A percentile compares a stretch with the other conserved stretches of the same genome.
phyloP scores from a whole-genome alignment of 2,329 filamentous ascomycete species.

The Didymellaceae sp. region DNA sequence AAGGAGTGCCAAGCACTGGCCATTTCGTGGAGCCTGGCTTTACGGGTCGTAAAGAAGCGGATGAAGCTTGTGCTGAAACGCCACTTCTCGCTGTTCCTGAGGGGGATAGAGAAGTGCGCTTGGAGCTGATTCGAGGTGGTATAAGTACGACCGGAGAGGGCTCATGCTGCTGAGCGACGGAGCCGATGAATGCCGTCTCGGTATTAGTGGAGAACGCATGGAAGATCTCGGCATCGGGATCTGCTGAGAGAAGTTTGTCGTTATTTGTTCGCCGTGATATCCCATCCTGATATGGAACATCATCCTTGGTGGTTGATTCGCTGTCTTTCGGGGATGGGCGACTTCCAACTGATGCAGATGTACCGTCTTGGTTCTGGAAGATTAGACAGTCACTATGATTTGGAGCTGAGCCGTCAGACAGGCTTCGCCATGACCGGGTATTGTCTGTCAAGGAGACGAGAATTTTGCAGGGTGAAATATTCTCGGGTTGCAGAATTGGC shows the following conservation, averaged over 20 bases:
- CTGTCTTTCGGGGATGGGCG: not conserved
- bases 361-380: not conserved
- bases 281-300: not conserved
- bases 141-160: not conserved
- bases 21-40: slow-evolving; percentile 19
- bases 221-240: slow-evolving; percentile 12
- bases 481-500: slow-evolving; percentile 39
- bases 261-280: not conserved
- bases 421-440: slow-evolving; percentile 1
- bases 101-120: slow-evolving; percentile 22
- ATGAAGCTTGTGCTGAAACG: not conserved
- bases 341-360: not conserved
- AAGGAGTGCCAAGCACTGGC: slow-evolving; percentile 17
- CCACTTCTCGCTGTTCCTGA: not conserved
- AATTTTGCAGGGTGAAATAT: slow-evolving; percentile 7
- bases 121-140: slow-evolving; percentile 27
- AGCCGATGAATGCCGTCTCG: slow-evolving; percentile 13
- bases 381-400: not conserved
- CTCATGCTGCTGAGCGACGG: slow-evolving; percentile 10
- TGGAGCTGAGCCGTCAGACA: slow-evolving; percentile 8
- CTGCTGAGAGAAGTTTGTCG: not conserved
- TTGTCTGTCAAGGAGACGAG: not conserved
- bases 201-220: slow-evolving; percentile 21
- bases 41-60: slow-evolving; percentile 1
- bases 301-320: not conserved